These are phyloP conservation scores for Epithele typhae DNA, from an alignment of 768 basidiomycete species.

Conservation along the genomic window DNA sequence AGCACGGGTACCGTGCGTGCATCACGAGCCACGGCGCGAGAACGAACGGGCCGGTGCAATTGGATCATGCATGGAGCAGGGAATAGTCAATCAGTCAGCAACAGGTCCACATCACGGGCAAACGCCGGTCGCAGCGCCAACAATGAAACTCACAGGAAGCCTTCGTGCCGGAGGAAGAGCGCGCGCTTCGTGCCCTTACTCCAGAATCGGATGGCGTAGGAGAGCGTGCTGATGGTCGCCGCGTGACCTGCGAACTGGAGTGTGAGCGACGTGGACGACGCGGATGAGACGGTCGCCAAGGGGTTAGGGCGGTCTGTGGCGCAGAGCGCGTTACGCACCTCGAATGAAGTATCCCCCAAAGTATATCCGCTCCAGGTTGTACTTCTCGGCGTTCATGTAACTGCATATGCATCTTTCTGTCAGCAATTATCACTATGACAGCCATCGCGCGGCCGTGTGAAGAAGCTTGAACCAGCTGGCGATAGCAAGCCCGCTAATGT, in stretches of 20 bases:
- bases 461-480: neutral
- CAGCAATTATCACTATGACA: neutral
- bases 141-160: conserved; percentile 79
- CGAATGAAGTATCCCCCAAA: conserved; percentile 99
- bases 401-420: conserved; percentile 35
- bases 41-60: neutral
- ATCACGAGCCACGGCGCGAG: neutral
- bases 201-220: conserved; percentile 99
- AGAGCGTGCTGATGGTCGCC: conserved; percentile 93
- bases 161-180: conserved; percentile 95
- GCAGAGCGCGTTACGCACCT: conserved; percentile 47
- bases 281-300: no score
- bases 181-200: conserved; percentile 96
- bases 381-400: conserved; percentile 99
- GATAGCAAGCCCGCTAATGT: no score
- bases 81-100: no score
- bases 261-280: no score
- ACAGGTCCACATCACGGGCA: neutral
- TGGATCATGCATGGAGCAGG: neutral
- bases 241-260: conserved; percentile 66
- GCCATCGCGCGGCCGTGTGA: neutral
- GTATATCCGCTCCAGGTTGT: conserved; percentile 93
- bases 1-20: no score
- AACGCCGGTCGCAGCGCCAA: neutral
- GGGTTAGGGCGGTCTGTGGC: neutral